These are phyloP conservation scores for Dalechampia spathulata DNA, from an alignment of 441 rosid genomes.

Conservation along the genomic window DNA sequence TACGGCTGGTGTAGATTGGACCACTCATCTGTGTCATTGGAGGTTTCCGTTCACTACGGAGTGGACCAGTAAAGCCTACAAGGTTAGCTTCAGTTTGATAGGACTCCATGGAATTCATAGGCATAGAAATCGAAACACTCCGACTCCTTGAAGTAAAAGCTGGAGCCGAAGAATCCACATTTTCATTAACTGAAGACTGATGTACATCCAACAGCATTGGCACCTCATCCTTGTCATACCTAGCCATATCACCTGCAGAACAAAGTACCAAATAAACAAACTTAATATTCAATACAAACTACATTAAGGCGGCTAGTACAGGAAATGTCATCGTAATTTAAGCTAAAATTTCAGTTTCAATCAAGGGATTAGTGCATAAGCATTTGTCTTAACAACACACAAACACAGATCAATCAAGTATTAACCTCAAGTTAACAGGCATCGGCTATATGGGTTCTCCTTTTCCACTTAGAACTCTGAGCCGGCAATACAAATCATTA, in stretches of 20 bases:
- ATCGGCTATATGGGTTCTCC: no score
- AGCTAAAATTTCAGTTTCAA: no score
- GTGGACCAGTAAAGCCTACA: slow-evolving; percentile 69
- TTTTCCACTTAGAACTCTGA: no score
- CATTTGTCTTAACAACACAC: no score
- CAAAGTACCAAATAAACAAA: background rate
- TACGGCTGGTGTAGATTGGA: slow-evolving; percentile 41
- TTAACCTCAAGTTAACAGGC: no score
- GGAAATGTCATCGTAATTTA: no score
- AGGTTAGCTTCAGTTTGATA: slow-evolving; percentile 29
- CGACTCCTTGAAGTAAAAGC: slow-evolving; percentile 32
- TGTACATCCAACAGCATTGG: slow-evolving; percentile 53
- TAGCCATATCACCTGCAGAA: slow-evolving; percentile 37
- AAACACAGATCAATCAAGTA: no score
- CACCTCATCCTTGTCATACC: slow-evolving; percentile 47
- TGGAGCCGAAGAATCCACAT: slow-evolving; percentile 25
- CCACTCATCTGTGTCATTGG: slow-evolving; percentile 62
- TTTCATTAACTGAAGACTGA: slow-evolving; percentile 21
- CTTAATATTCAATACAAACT: background rate
- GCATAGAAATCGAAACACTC: slow-evolving; percentile 56
- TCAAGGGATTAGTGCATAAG: no score
- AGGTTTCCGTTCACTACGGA: slow-evolving; percentile 50
- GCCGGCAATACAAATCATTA: no score
- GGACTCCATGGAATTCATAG: slow-evolving; percentile 37
- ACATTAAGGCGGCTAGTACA: no score